Percentiles rank a stretch among this genome's conserved stretches.
These are phyloP conservation scores for Persicaria tinctoria DNA, from an alignment of 148 eudicot species.

Conservation along the genomic window DNA sequence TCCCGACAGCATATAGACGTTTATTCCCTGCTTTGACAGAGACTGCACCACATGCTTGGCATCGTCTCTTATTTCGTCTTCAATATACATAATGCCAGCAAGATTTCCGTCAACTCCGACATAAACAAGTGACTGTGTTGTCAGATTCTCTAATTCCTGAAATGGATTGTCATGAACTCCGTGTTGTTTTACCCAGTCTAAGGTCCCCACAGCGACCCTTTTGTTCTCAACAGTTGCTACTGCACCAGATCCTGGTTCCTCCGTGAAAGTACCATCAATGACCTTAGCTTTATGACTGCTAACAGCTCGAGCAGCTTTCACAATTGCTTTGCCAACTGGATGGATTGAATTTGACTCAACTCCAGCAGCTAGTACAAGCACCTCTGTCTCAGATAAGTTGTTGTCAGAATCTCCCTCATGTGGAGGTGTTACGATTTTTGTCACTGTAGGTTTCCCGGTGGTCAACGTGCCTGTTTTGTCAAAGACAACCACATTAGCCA, in stretches of 20 bases:
- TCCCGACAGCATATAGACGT: conserved; percentile 81
- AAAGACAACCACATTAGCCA: conserved; percentile 72
- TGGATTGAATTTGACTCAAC: conserved; percentile 91
- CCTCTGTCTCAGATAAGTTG: conserved; percentile 51
- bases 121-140: conserved; percentile 79
- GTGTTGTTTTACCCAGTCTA: conserved; percentile 90
- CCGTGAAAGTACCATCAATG: conserved; percentile 71
- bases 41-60: conserved; percentile 74
- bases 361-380: conserved; percentile 75
- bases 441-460: conserved; percentile 83
- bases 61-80: conserved; percentile 95
- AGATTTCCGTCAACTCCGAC: conserved; percentile 76
- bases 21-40: conserved; percentile 57
- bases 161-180: conserved; percentile 46
- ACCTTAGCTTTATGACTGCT: conserved; percentile 48
- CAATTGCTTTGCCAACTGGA: conserved; percentile 97
- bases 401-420: conserved; percentile 10
- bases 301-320: conserved; percentile 61
- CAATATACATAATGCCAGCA: conserved; percentile 79
- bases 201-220: conserved; percentile 74
- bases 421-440: conserved; percentile 52
- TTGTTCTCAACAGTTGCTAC: conserved; percentile 58
- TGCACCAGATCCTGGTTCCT: conserved; percentile 99
- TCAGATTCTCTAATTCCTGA: conserved; percentile 61
- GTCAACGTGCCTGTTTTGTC: conserved; percentile 98